Evolutionary conservation across 495 filamentous ascomycete species (phyloP).

Genomic region (Talaromyces nanjingensis): DNA sequence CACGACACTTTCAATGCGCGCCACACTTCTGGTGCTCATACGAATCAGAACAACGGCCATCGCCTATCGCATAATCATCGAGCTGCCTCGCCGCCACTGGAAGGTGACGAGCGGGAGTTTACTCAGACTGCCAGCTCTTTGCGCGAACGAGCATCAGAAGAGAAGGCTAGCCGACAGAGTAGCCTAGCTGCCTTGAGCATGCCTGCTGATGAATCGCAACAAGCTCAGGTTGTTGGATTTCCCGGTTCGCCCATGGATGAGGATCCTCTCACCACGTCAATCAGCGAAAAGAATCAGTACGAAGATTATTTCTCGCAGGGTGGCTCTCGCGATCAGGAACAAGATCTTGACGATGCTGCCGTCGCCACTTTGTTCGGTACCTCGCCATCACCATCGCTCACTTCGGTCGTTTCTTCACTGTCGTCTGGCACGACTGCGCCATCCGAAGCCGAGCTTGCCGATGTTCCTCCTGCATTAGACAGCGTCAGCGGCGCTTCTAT

Average conservation of each 20-base stretch:
- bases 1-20: slow-evolving; percentile 41
- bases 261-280: slow-evolving; percentile 25
- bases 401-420: slow-evolving; percentile 38
- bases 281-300: slow-evolving; percentile 28
- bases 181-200: slow-evolving; percentile 29
- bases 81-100: slow-evolving; percentile 75
- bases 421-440: slow-evolving; percentile 41
- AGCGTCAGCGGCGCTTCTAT: not conserved
- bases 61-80: slow-evolving; percentile 56
- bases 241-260: slow-evolving; percentile 29
- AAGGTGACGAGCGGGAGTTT: slow-evolving; percentile 95
- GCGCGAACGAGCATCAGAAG: slow-evolving; percentile 62
- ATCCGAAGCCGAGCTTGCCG: slow-evolving; percentile 21
- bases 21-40: slow-evolving; percentile 29
- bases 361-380: slow-evolving; percentile 35
- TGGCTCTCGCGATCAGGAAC: slow-evolving; percentile 17
- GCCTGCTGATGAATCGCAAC: slow-evolving; percentile 23
- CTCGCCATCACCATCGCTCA: slow-evolving; percentile 41
- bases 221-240: slow-evolving; percentile 24
- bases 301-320: slow-evolving; percentile 38
- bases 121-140: slow-evolving; percentile 86
- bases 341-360: slow-evolving; percentile 30
- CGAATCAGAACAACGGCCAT: slow-evolving; percentile 14
- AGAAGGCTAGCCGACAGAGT: slow-evolving; percentile 34
- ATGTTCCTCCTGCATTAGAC: not conserved